phyloP scores from a whole-genome alignment of 306 rosid genomes.

The Rosa lucieae region DNA sequence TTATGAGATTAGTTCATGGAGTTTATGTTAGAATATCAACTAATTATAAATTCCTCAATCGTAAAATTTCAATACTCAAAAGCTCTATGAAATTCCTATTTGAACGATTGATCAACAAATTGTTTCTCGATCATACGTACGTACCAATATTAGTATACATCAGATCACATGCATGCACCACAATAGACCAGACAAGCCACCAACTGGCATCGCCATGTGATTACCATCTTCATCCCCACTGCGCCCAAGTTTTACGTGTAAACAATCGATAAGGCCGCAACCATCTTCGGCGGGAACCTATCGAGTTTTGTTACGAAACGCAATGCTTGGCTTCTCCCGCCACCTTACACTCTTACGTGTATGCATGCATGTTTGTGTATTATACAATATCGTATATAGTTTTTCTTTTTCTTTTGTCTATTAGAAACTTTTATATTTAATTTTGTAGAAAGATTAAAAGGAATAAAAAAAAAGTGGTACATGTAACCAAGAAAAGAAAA shows the following conservation, averaged over 20 bases:
- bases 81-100: too few relatives aligned
- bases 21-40: too few relatives aligned
- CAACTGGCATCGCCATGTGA: slow-evolving; percentile 24
- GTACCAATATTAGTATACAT: too few relatives aligned
- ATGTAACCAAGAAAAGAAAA: not conserved
- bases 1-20: too few relatives aligned
- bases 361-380: slow-evolving; percentile 6
- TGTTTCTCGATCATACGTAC: too few relatives aligned
- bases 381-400: not conserved
- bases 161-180: not conserved
- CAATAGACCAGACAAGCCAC: slow-evolving; percentile 1
- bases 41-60: too few relatives aligned
- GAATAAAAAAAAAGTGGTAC: not conserved
- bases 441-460: not conserved
- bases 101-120: too few relatives aligned
- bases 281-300: not conserved
- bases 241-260: not conserved
- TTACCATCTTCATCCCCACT: slow-evolving; percentile 4
- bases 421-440: not conserved
- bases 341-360: not conserved
- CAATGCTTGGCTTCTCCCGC: not conserved
- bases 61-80: too few relatives aligned
- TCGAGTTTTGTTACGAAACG: not conserved
- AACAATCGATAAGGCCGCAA: not conserved
- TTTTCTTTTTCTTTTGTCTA: not conserved